Percentiles rank a stretch among this genome's conserved stretches.
These are phyloP conservation scores for Alternaria sp. DNA, from an alignment of 2,329 filamentous ascomycete genomes.

Conservation along the genomic window DNA sequence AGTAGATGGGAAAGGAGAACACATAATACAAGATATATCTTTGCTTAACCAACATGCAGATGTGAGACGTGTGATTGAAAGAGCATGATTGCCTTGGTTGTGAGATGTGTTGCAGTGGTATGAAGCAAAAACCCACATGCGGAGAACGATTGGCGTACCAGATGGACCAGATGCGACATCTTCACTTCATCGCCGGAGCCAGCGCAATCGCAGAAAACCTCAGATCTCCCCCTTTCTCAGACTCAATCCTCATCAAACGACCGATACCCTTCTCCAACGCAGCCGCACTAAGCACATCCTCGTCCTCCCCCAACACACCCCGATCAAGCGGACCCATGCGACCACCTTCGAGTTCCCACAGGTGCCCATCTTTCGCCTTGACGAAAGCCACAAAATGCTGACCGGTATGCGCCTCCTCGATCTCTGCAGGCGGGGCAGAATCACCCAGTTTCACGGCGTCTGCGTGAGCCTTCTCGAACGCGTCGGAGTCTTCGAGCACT, in stretches of 20 bases:
- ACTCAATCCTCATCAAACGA: slow-evolving; percentile 46
- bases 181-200: slow-evolving; percentile 18
- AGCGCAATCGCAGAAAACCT: slow-evolving; percentile 56
- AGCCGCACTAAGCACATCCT: slow-evolving; percentile 54
- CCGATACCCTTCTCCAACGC: slow-evolving; percentile 52
- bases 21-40: neutral
- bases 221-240: slow-evolving; percentile 46
- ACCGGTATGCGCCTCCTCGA: slow-evolving; percentile 37
- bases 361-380: slow-evolving; percentile 53
- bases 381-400: slow-evolving; percentile 58
- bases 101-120: neutral
- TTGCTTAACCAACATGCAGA: accelerated
- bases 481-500: slow-evolving; percentile 58
- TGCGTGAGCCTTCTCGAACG: slow-evolving; percentile 53
- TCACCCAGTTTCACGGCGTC: slow-evolving; percentile 53
- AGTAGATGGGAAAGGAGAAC: neutral
- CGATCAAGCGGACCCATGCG: slow-evolving; percentile 55
- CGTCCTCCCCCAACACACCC: slow-evolving; percentile 47
- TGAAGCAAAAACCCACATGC: neutral
- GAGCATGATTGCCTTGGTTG: neutral
- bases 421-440: slow-evolving; percentile 39
- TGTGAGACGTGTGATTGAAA: neutral
- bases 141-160: neutral
- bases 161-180: neutral
- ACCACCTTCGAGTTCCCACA: slow-evolving; percentile 56